Base-by-base conservation (phyloP, 805 yeast genomes). In the Ogataea salicorniae region DNA sequence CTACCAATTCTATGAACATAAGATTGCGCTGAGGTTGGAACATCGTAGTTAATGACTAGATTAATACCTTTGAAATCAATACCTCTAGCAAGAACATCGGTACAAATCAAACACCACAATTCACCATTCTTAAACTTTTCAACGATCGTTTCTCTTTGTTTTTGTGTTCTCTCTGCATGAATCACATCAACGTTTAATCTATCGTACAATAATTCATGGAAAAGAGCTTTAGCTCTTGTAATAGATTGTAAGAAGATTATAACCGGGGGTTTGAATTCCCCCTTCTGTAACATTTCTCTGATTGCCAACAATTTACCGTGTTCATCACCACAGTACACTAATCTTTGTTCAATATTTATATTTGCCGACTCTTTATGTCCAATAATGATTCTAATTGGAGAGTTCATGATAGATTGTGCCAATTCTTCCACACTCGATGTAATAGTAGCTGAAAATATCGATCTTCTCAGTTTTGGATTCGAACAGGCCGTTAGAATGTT, bases 1-100 rank as follows among this genome's bases (percentile, higher is more conserved):
- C 99, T 85, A 67, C 99, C 99, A 59, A 94, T 88, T 70, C 99
- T 81, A 67, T 94, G 99, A 41, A 94, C 97, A 64, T 94, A 94
- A 0, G 96, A 84, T 66, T 92, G 97, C 0, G 97, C 89, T 39
- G 85, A 80, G 58, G 82, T 87, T 16, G 99, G 99, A 13, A 94
- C 96, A 68, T 94, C 99, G 66, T 94, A 94, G 68, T 94, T 94
- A 55, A 94, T 87, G 37, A 94, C 97, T 49, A 95, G 65, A 61
- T 91, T 94, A 43, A 94, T 92, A 46, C 97, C 97, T 61, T 89
- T 89, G 71, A 94, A 94, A 67, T 94, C 99, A 49, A 94, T 87
- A 74, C 99, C 99, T 71, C 99, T 81, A 3, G 97, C 85, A 46
- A 94, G 72, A 42, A 94, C 96, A 68, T 94, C 99, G 0, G 99